Percentiles rank a stretch among this genome's conserved stretches.
Evolutionary conservation across 2,329 filamentous ascomycete genomes (phyloP).

Genomic region (Lachnellula occidentalis): DNA sequence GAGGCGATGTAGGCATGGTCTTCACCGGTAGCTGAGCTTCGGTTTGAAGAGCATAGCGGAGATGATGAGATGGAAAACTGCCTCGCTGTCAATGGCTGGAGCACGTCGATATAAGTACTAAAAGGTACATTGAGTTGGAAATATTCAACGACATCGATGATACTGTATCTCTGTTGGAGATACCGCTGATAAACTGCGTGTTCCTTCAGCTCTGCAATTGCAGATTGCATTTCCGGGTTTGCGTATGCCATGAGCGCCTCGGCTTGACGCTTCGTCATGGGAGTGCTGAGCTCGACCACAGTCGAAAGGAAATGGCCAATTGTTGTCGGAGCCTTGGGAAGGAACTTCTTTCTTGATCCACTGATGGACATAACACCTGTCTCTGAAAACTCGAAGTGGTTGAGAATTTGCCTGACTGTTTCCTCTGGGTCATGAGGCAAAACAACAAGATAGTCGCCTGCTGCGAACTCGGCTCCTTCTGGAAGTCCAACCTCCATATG

Average conservation of each 20-base stretch:
- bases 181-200: neutral
- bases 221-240: neutral
- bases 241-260: neutral
- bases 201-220: neutral
- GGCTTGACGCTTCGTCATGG: conserved; percentile 3
- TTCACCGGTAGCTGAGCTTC: neutral
- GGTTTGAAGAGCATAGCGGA: neutral
- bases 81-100: neutral
- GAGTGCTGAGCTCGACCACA: conserved; percentile 1
- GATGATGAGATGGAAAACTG: conserved; percentile 3
- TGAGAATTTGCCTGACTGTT: conserved; percentile 23
- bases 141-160: neutral
- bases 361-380: neutral
- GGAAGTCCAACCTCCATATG: conserved; percentile 66
- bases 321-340: neutral
- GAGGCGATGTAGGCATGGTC: neutral
- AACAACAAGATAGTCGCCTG: conserved; percentile 71
- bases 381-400: neutral
- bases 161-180: neutral
- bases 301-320: neutral
- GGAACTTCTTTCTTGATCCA: neutral
- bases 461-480: conserved; percentile 56
- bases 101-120: neutral
- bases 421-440: conserved; percentile 31
- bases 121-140: neutral